Base-by-base conservation (phyloP, 768 basidiomycete species). In the Saitozyma podzolica region DNA sequence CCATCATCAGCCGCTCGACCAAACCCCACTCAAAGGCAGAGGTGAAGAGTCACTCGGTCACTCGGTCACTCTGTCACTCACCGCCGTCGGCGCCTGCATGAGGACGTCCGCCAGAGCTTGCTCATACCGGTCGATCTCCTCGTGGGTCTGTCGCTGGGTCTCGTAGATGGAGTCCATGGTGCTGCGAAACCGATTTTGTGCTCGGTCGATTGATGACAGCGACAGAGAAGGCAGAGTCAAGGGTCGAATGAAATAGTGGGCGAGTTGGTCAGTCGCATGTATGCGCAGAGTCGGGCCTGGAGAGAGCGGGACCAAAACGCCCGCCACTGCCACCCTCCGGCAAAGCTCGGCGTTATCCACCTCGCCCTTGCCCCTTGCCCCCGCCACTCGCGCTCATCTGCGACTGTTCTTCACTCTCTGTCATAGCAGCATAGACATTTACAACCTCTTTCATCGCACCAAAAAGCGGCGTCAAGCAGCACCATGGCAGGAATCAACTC, bases 41-140 rank as follows among this genome's bases (percentile, higher is more conserved):
- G 48, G 54, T 40, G 20, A 11, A 41, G 43, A 19, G n/a, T 40
- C 49, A 2, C 13, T 13, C 8, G 7, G 11, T 9, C 48, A 37
- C 13, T 17, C 41, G 16, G 10, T 16, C 45, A 50, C 14, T 29
- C 29, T 29, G 29, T 29, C 29, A 74, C 80, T 68, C 45, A 81
- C 80, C 17, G 72, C 74, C 9, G 66, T 73, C 14, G 75, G 76
- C 19, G 75, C 72, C 64, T 80, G 79, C 53, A 91, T 88, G 40
- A 98, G 85, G 14, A 96, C 83, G 4, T 87, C 87, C 60, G 91
- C 91, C 16, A 97, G 84, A 9, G 89, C 91, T 53, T 87, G 84
- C 78, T 98, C 90, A 69, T 92, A 90, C 56, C 90, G 87, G 81
- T 99, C 95, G 29, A 92, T 85, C 79, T 97, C 94, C 81, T 97